Percentiles rank a stretch among this genome's conserved stretches.
These are phyloP conservation scores for Heterococcus sp. DNA, from an alignment of 108 stramenopile genomes.

Conservation along the genomic window DNA sequence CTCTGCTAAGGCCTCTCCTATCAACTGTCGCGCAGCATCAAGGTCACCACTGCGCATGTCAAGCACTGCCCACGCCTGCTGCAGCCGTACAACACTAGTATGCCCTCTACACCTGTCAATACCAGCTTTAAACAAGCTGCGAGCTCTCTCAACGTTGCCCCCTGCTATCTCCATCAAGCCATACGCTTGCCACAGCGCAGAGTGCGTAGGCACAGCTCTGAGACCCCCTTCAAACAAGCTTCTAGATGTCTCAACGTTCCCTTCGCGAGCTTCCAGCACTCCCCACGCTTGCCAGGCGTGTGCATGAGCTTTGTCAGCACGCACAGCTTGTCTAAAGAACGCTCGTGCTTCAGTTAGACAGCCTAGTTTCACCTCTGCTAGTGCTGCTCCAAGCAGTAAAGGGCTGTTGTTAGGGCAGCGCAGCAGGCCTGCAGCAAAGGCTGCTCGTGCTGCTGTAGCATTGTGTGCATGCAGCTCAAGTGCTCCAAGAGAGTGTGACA, in stretches of 20 bases:
- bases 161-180: conserved; percentile 12
- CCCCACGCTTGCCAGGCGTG: conserved; percentile 49
- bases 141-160: conserved; percentile 17
- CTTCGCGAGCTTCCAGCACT: conserved; percentile 26
- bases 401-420: conserved; percentile 15
- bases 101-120: conserved; percentile 29
- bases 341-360: conserved; percentile 1
- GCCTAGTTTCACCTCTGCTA: conserved; percentile 2
- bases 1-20: conserved; percentile 13
- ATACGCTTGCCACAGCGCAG: conserved; percentile 49
- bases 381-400: conserved; percentile 24
- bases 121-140: conserved; percentile 27
- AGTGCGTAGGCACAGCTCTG: conserved; percentile 15
- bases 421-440: conserved; percentile 6
- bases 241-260: conserved; percentile 25
- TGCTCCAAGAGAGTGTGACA: conserved; percentile 36
- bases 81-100: neutral
- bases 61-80: conserved; percentile 40
- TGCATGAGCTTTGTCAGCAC: conserved; percentile 25
- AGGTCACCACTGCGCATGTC: conserved; percentile 21
- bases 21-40: conserved; percentile 4
- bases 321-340: conserved; percentile 23
- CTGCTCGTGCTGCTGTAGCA: conserved; percentile 3
- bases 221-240: conserved; percentile 28
- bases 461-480: conserved; percentile 13